These are phyloP conservation scores for Trypanosoma grayi DNA, from an alignment of 208 protist species.

Conservation along the genomic window DNA sequence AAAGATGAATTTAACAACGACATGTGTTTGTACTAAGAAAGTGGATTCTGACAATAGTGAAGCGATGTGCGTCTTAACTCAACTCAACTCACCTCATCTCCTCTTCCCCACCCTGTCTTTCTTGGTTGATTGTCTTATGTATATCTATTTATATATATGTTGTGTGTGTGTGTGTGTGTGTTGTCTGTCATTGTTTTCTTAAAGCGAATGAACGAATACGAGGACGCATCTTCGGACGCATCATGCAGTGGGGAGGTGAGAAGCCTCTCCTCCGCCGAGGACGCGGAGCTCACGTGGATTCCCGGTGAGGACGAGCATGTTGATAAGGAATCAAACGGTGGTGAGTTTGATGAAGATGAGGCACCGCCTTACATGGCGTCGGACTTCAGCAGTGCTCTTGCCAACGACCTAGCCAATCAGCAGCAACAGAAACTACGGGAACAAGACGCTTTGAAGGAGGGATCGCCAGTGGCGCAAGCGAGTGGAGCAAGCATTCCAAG, in stretches of 20 bases:
- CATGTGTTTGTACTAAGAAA: too few species aligned
- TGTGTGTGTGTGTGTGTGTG: too few species aligned
- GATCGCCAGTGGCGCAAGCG: not conserved
- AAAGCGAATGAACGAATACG: not conserved
- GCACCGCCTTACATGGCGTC: constrained; percentile 15
- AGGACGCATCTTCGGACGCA: not conserved
- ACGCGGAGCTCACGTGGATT: constrained; percentile 17
- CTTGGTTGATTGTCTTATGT: too few species aligned
- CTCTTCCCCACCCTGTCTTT: too few species aligned
- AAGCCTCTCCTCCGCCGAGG: constrained; percentile 12
- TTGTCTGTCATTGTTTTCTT: too few species aligned
- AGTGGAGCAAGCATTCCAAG: not conserved
- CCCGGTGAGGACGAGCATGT: constrained; percentile 6
- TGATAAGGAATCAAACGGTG: not conserved
- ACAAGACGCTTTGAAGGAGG: not conserved
- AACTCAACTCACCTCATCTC: too few species aligned
- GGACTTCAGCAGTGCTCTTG: constrained; percentile 31
- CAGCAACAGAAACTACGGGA: not conserved
- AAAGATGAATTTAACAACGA: too few species aligned
- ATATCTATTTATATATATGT: too few species aligned
- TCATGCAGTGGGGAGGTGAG: not conserved
- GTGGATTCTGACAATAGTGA: too few species aligned
- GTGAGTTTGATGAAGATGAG: constrained; percentile 4
- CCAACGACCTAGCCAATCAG: constrained; percentile 29
- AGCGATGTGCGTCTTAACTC: too few species aligned